Percentiles rank a stretch among this genome's conserved stretches.
Evolutionary conservation across 306 rosid species (phyloP).

Genomic region (Ochetophila trinervis): DNA sequence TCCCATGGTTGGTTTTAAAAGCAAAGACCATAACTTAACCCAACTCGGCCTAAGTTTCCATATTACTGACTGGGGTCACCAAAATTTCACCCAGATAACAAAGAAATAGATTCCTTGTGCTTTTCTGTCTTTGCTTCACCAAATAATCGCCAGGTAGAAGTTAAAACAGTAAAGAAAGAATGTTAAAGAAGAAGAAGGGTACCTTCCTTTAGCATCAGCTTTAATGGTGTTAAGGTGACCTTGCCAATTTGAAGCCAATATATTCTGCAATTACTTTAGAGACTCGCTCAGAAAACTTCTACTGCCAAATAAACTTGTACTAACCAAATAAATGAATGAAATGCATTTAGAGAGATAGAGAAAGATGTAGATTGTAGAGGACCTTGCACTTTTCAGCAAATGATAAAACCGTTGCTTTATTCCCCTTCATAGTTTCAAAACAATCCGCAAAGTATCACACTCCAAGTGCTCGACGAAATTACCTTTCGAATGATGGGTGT

Average conservation of each 20-base stretch:
- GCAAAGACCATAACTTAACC: background rate
- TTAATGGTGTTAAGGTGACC: slow-evolving; percentile 77
- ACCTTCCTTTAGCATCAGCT: slow-evolving; percentile 93
- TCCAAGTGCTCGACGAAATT: slow-evolving; percentile 44
- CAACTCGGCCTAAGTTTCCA: background rate
- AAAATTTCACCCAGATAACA: background rate
- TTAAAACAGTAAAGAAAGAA: background rate
- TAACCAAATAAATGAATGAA: background rate
- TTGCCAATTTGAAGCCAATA: slow-evolving; percentile 83
- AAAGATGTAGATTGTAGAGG: background rate
- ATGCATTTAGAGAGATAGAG: slow-evolving; percentile 6
- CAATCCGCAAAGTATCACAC: slow-evolving; percentile 19
- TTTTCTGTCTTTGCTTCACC: background rate
- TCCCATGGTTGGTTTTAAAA: background rate
- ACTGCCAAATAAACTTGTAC: background rate
- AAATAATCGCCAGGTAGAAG: background rate
- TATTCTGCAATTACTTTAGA: slow-evolving; percentile 43
- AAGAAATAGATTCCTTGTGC: background rate
- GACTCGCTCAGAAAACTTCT: background rate
- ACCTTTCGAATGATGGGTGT: background rate
- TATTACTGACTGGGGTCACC: background rate
- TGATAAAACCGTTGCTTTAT: slow-evolving; percentile 49
- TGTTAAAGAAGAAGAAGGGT: slow-evolving; percentile 7
- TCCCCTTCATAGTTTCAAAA: slow-evolving; percentile 41
- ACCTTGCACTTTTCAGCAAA: slow-evolving; percentile 91